A percentile compares a stretch with the other conserved stretches of the same genome.
Conservation (phyloP, 805 yeast species). For the Dipodascus geniculatus region DNA sequence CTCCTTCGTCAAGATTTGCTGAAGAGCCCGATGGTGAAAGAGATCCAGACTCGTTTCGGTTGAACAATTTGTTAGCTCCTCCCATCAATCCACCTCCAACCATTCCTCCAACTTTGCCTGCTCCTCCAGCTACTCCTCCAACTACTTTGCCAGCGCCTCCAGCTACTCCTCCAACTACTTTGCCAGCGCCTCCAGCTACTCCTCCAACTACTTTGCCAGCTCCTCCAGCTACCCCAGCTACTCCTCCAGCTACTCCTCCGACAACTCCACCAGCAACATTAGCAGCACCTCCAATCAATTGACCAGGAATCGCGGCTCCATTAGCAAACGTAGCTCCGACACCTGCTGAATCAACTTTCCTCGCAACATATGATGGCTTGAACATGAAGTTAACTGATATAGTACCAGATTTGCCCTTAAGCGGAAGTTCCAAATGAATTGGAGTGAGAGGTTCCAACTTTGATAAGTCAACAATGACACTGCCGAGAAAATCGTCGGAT, state of each 20-base stretch:
- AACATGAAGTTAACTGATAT: constrained; percentile 49
- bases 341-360: constrained; percentile 14
- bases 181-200: constrained; percentile 27
- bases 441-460: constrained; percentile 50
- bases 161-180: constrained; percentile 19
- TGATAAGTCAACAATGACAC: constrained; percentile 42
- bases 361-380: constrained; percentile 52
- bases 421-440: constrained; percentile 39
- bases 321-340: constrained; percentile 13
- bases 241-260: constrained; percentile 6
- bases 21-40: constrained; percentile 2
- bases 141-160: constrained; percentile 33
- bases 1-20: constrained; percentile 6
- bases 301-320: constrained; percentile 24
- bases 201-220: constrained; percentile 31
- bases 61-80: neutral
- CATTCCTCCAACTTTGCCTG: neutral
- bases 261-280: constrained; percentile 35
- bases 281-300: constrained; percentile 39
- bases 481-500: constrained; percentile 72
- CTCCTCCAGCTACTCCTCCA: constrained; percentile 22
- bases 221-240: constrained; percentile 28
- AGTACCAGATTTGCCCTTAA: constrained; percentile 48
- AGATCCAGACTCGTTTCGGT: neutral
- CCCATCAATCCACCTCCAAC: neutral